phyloP scores from a whole-genome alignment of 371 early-diverging fungal species.

The Mucor piriformis region DNA sequence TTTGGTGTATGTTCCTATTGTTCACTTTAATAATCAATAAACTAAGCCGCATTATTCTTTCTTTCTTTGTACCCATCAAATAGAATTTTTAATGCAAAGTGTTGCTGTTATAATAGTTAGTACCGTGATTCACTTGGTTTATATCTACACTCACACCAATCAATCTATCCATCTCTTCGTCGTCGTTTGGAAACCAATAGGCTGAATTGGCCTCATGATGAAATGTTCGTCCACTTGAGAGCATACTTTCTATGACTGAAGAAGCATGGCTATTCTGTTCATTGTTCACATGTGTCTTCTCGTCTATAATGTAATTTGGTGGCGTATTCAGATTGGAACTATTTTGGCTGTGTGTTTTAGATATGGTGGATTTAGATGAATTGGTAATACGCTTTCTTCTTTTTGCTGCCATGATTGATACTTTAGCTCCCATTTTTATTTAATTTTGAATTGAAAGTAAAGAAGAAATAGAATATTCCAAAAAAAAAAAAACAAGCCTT shows the following conservation, averaged over 20 bases:
- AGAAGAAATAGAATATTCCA: neutral
- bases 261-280: neutral
- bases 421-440: slow-evolving; percentile 14
- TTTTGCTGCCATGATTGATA: slow-evolving; percentile 10
- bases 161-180: slow-evolving; percentile 46
- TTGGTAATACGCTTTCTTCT: slow-evolving; percentile 9
- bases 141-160: slow-evolving; percentile 36
- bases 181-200: slow-evolving; percentile 50
- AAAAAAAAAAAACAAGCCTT: neutral
- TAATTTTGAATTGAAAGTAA: neutral
- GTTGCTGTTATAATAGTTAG: slow-evolving; percentile 21
- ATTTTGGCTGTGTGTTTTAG: slow-evolving; percentile 4
- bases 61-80: slow-evolving; percentile 26
- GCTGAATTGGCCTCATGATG: slow-evolving; percentile 27
- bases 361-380: slow-evolving; percentile 4
- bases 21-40: too few relatives aligned
- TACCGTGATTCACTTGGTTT: neutral
- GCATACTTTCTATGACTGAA: slow-evolving; percentile 10
- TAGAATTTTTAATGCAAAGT: slow-evolving; percentile 36
- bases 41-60: too few relatives aligned
- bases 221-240: slow-evolving; percentile 14
- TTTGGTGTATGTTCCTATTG: slow-evolving; percentile 16
- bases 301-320: neutral
- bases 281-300: neutral
- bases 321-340: neutral